Conservation (phyloP, 495 filamentous ascomycete species). For the Niebla homalea region DNA sequence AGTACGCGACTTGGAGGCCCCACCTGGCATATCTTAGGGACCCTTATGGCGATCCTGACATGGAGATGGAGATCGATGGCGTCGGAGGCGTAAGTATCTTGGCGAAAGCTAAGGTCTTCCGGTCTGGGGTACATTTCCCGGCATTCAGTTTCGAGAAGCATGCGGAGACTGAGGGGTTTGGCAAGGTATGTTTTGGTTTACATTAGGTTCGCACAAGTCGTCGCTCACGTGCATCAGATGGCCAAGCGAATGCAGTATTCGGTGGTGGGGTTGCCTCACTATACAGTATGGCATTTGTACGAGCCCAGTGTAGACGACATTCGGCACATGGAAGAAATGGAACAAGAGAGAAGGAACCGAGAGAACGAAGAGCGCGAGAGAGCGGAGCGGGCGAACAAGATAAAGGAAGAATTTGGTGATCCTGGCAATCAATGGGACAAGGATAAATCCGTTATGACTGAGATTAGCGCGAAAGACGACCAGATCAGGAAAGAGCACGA, state of each 20-base stretch:
- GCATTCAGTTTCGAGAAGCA: slow-evolving; percentile 99
- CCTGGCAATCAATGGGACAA: slow-evolving; percentile 63
- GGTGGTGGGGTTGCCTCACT: slow-evolving; percentile 93
- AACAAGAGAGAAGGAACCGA: slow-evolving; percentile 56
- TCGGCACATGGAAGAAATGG: slow-evolving; percentile 96
- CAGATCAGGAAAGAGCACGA: slow-evolving; percentile 17
- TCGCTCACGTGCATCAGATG: slow-evolving; percentile 56
- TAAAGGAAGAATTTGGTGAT: slow-evolving; percentile 59
- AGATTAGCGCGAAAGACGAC: slow-evolving; percentile 46
- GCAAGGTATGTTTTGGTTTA: slow-evolving; percentile 56
- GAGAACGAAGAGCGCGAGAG: slow-evolving; percentile 64
- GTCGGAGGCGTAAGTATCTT: slow-evolving; percentile 96
- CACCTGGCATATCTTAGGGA: slow-evolving; percentile 96
- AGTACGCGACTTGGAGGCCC: slow-evolving; percentile 97
- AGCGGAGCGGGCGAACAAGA: slow-evolving; percentile 47
- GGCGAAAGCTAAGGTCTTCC: slow-evolving; percentile 89
- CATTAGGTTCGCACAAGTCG: not conserved
- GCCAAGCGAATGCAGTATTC: slow-evolving; percentile 89
- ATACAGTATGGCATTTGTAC: slow-evolving; percentile 99
- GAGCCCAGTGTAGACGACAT: slow-evolving; percentile 96
- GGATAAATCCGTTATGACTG: slow-evolving; percentile 63
- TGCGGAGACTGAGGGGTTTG: slow-evolving; percentile 96
- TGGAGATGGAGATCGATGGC: slow-evolving; percentile 99
- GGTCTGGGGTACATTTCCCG: slow-evolving; percentile 91
- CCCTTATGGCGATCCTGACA: slow-evolving; percentile 94